These are phyloP conservation scores for Fragaria ananassa DNA, from an alignment of 306 rosid genomes.

Conservation along the genomic window DNA sequence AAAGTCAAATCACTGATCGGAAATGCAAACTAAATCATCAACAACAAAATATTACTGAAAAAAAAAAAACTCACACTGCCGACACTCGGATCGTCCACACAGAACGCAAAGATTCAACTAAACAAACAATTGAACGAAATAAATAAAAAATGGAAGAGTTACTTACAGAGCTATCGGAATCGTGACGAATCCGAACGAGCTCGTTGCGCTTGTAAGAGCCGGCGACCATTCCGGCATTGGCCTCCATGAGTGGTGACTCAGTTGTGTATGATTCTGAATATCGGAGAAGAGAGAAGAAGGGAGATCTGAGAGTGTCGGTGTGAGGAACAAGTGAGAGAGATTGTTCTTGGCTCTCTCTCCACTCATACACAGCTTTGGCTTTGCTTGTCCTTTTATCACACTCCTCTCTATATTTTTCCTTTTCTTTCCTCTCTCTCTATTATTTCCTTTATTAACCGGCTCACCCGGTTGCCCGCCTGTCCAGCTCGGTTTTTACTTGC, in stretches of 20 bases:
- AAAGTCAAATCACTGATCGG: neutral
- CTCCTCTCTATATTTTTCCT: neutral
- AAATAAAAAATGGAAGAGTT: neutral
- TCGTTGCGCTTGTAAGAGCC: constrained; percentile 93
- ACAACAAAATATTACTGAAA: no score
- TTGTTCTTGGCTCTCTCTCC: constrained; percentile 20
- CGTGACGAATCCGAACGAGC: constrained; percentile 91
- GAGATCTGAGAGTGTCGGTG: constrained; percentile 4
- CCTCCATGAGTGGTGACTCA: constrained; percentile 52
- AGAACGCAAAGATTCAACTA: neutral
- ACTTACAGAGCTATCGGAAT: constrained; percentile 87
- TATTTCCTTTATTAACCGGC: constrained; percentile 28
- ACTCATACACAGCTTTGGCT: constrained; percentile 7
- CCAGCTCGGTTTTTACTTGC: neutral
- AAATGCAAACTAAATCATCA: neutral
- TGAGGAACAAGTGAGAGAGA: neutral
- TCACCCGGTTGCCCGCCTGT: constrained; percentile 31
- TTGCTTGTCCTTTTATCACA: constrained; percentile 8
- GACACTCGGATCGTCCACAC: constrained; percentile 24
- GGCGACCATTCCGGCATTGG: constrained; percentile 86
- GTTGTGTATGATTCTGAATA: constrained; percentile 18
- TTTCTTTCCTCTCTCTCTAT: neutral
- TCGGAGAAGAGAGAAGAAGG: neutral
- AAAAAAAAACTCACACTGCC: neutral
- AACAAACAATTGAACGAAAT: neutral